Percentiles rank a stretch among this genome's conserved stretches.
Conservation (phyloP, 495 filamentous ascomycete genomes). For the Talaromyces borbonicus region DNA sequence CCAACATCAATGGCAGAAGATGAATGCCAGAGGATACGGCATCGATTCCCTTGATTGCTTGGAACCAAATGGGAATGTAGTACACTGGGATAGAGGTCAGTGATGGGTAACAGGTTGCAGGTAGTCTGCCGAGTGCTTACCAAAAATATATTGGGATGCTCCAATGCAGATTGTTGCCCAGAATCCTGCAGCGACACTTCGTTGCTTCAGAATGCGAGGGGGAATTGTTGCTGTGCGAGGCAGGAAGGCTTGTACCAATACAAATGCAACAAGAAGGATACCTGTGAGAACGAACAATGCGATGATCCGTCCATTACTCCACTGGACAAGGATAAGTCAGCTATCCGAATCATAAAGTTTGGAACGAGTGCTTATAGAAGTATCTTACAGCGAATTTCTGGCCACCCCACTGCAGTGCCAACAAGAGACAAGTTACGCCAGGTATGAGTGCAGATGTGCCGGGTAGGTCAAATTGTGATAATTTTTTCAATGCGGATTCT, state of each 20-base stretch:
- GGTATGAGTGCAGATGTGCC: constrained; percentile 36
- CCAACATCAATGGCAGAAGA: constrained; percentile 21
- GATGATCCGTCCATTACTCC: constrained; percentile 26
- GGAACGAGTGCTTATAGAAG: background rate
- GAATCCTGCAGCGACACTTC: constrained; percentile 11
- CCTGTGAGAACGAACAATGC: constrained; percentile 21
- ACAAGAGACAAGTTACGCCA: constrained; percentile 33
- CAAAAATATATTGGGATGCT: background rate
- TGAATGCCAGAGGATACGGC: constrained; percentile 20
- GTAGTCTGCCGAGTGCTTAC: background rate
- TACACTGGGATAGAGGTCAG: constrained; percentile 16
- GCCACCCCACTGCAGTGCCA: constrained; percentile 48
- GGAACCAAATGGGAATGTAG: constrained; percentile 26
- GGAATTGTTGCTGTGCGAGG: constrained; percentile 25
- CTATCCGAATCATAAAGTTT: no score
- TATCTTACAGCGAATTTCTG: constrained; percentile 20
- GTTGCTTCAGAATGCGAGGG: constrained; percentile 21
- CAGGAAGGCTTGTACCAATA: constrained; percentile 16
- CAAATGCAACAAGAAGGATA: constrained; percentile 15
- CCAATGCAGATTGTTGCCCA: constrained; percentile 8
- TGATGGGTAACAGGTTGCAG: background rate
- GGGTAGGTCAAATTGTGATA: constrained; percentile 37
- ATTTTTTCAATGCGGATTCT: no score
- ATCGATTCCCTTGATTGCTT: constrained; percentile 19
- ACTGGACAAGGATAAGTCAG: constrained; percentile 7